Evolutionary conservation across 305 asterid genomes (phyloP), one percentile per base, ranked within the genome.

Genomic region (Ilex paraguariensis): DNA sequence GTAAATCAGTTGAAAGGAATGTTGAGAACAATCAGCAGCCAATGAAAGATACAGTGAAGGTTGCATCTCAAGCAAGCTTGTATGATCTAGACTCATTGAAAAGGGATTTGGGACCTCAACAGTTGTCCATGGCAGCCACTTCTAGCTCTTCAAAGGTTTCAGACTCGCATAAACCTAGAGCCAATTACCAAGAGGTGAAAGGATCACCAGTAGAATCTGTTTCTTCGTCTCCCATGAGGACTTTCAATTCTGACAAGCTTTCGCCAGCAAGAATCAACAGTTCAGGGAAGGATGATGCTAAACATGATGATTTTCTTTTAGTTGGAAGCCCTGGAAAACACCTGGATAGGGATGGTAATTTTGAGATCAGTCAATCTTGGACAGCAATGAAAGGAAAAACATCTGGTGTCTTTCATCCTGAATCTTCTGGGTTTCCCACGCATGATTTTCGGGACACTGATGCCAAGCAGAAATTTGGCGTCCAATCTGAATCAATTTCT

Each of bases 61-160:
- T 56, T 49, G 45, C 70, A 50, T 65, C 75, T 55, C 66, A 32
- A 64, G 65, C 79, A 49, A 85, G 93, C 36, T 60, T 63, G 72
- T 86, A 82, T 66, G 96, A 87, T 73, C 53, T 79, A 57, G 82
- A 79, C 73, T 74, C 88, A 45, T 67, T 87, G 70, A 82, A 72
- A 73, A 80, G 79, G 82, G 93, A 85, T 70, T 74, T 89, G 82
- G 90, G 86, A 49, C 77, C 71, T 60, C 95, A 81, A 69, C 82
- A 77, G 67, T 67, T 74, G 62, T 59, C 92, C 55, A 75, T 73
- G 31, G 84, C 95, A 70, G 89, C 96, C 70, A 86, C 86, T 71
- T 93, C 96, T 61, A 88, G 95, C 87, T 91, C 97, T 46, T 90
- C 99, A 45, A 94, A 86, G 85, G 79, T 86, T 71, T 91, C 98